A percentile compares a stretch with the other conserved stretches of the same genome.
Conservation (phyloP, 2,329 filamentous ascomycete species). For the Calonectria pteridis region DNA sequence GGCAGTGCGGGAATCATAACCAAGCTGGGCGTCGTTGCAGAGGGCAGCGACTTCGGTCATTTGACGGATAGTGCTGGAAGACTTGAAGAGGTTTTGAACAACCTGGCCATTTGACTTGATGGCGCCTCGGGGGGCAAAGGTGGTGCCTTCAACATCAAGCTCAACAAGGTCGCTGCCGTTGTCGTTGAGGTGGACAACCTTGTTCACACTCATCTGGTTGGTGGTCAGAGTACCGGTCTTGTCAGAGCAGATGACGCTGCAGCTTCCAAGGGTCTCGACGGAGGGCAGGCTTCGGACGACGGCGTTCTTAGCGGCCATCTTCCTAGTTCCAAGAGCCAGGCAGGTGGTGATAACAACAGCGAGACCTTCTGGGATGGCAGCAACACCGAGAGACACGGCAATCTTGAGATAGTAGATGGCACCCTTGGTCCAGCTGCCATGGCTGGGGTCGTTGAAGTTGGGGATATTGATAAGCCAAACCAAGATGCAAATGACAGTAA, state of each 20-base stretch:
- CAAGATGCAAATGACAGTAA: slow-evolving; percentile 94
- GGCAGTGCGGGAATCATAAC: slow-evolving; percentile 82
- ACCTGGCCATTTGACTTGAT: slow-evolving; percentile 77
- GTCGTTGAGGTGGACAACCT: slow-evolving; percentile 85
- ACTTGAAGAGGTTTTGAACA: slow-evolving; percentile 75
- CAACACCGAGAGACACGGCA: slow-evolving; percentile 96
- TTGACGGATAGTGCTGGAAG: slow-evolving; percentile 82
- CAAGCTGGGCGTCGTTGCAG: slow-evolving; percentile 89
- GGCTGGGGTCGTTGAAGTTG: slow-evolving; percentile 94
- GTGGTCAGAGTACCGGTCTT: slow-evolving; percentile 98
- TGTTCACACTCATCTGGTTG: slow-evolving; percentile 99
- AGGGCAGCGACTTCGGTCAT: slow-evolving; percentile 80
- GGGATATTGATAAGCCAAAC: slow-evolving; percentile 99
- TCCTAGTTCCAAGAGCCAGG: slow-evolving; percentile 92
- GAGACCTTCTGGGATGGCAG: slow-evolving; percentile 96
- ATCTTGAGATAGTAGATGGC: slow-evolving; percentile 99
- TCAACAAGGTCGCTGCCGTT: slow-evolving; percentile 82
- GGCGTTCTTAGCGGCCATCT: slow-evolving; percentile 99
- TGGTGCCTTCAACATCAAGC: slow-evolving; percentile 91
- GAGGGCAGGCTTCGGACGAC: slow-evolving; percentile 96
- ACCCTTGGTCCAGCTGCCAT: slow-evolving; percentile 94
- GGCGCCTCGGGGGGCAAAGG: slow-evolving; percentile 85
- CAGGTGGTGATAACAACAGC: slow-evolving; percentile 99
- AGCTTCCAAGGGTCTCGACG: slow-evolving; percentile 97
- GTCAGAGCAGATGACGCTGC: slow-evolving; percentile 99